Evolutionary conservation across 192 early-diverging fungal genomes (phyloP).

Genomic region (Podila clonocystis): DNA sequence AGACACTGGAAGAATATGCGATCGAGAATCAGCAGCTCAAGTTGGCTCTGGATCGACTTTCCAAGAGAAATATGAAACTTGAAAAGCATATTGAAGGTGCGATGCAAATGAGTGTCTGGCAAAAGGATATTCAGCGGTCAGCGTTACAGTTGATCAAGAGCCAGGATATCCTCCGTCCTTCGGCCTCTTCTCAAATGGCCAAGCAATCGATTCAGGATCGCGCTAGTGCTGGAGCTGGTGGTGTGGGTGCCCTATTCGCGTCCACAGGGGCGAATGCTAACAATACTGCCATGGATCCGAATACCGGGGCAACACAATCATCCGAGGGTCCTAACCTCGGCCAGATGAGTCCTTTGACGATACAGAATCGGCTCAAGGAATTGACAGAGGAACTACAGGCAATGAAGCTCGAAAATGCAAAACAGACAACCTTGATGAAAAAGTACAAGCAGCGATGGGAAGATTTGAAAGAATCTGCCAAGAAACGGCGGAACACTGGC

Average conservation of each 20-base stretch:
- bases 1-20: conserved; percentile 72
- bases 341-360: conserved; percentile 20
- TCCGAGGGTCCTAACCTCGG: not conserved
- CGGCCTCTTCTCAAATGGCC: not conserved
- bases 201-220: conserved; percentile 44
- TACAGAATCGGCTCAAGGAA: conserved; percentile 59
- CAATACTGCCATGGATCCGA: no score
- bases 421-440: conserved; percentile 60
- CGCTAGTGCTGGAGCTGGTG: conserved; percentile 13
- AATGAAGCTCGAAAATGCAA: conserved; percentile 58
- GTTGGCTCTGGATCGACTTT: conserved; percentile 67
- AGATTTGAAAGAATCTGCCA: conserved; percentile 80
- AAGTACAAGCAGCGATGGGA: conserved; percentile 86
- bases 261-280: not conserved
- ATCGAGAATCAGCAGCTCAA: conserved; percentile 76
- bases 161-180: conserved; percentile 43
- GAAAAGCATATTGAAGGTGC: conserved; percentile 43
- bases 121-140: conserved; percentile 40
- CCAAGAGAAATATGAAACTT: conserved; percentile 53
- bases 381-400: conserved; percentile 68
- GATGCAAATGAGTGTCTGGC: conserved; percentile 52
- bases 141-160: conserved; percentile 47
- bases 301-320: no score
- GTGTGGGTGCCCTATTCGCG: not conserved
- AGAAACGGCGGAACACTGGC: conserved; percentile 52